Base-by-base conservation (phyloP, 139 green algal genomes). In the Klebsormidium nitens region DNA sequence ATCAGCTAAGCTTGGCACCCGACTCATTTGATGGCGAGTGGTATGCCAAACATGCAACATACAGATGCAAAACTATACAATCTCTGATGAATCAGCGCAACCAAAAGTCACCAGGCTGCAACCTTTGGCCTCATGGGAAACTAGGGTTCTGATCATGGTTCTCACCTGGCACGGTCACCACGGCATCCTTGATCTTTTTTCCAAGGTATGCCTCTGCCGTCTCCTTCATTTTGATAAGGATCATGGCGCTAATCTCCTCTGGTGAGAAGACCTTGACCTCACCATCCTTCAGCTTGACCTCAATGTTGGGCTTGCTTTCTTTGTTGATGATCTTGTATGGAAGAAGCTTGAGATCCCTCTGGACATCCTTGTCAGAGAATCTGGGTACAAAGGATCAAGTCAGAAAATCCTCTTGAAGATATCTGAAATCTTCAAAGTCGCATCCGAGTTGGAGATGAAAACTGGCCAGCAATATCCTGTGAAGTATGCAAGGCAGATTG, bases 241-340 rank as follows among this genome's bases (percentile, higher is more conserved):
- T 93, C 91, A 98, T 98, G 63, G 93, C 93, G 23, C 78, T 90
- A 69, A 98, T 91, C 84, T 98, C 93, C 84, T 98, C 93, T 4
- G 93, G 89, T 14, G 84, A 91, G 76, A 97, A 95, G 8, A 81
- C 73, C 67, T 90, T 86, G n/a, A 67, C 79, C 37, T 83, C 81
- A 2, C 68, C 71, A 32, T 56, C 72, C 31, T 77, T 80, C 17
- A 91, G 52, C 29, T 85, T 38, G 4, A 89, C 81, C 36, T 81
- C 47, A n/a, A 97, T 91, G 66, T 95, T 91, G 0, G 95, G 93
- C 90, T 99, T 98, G 74, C 80, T 78, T 5, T 71, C 70, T 77
- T 90, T 95, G 75, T 97, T 88, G 2, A 96, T 87, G 46, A 99
- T 91, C 46, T 96, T 82, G 78, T 95, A 99, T 2, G 95, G 93